Evolutionary conservation across 441 rosid species (phyloP).

Genomic region (Erysimum cheiri): DNA sequence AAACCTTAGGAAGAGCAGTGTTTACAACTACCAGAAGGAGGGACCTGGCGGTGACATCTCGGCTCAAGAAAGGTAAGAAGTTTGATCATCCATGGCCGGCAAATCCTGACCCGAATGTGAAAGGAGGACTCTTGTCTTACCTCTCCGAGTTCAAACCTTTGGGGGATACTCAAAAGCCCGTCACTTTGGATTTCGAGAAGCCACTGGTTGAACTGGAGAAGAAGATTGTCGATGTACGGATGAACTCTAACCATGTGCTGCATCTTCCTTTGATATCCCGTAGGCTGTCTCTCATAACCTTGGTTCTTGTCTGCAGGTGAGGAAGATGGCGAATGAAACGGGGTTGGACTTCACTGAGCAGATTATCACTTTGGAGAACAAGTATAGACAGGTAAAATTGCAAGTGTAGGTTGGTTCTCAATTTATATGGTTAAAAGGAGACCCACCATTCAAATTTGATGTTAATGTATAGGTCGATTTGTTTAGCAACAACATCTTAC

Average conservation of each 20-base stretch:
- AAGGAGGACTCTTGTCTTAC: constrained; percentile 82
- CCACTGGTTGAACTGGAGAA: constrained; percentile 81
- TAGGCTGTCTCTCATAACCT: neutral
- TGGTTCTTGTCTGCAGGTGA: constrained; percentile 64
- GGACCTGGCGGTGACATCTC: constrained; percentile 53
- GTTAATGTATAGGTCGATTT: neutral
- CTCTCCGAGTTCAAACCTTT: constrained; percentile 85
- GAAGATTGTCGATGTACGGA: constrained; percentile 77
- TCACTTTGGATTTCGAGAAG: constrained; percentile 84
- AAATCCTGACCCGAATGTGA: constrained; percentile 85
- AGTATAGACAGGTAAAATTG: constrained; percentile 74
- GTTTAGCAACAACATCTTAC: neutral
- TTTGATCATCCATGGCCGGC: constrained; percentile 90
- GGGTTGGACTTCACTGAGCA: constrained; percentile 91
- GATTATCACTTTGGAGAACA: constrained; percentile 74
- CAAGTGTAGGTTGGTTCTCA: constrained; percentile 5
- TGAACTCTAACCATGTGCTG: neutral
- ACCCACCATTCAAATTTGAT: neutral
- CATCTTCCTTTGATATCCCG: neutral
- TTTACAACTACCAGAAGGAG: constrained; percentile 45
- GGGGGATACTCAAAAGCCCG: constrained; percentile 76
- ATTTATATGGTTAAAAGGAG: constrained; percentile 1
- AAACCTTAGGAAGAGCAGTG: constrained; percentile 56
- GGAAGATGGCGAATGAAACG: constrained; percentile 90
- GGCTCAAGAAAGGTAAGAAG: constrained; percentile 83